Evolutionary conservation across 2,329 filamentous ascomycete species (phyloP), one percentile per base, ranked within the genome.

Genomic region (Exophiala viscosa): DNA sequence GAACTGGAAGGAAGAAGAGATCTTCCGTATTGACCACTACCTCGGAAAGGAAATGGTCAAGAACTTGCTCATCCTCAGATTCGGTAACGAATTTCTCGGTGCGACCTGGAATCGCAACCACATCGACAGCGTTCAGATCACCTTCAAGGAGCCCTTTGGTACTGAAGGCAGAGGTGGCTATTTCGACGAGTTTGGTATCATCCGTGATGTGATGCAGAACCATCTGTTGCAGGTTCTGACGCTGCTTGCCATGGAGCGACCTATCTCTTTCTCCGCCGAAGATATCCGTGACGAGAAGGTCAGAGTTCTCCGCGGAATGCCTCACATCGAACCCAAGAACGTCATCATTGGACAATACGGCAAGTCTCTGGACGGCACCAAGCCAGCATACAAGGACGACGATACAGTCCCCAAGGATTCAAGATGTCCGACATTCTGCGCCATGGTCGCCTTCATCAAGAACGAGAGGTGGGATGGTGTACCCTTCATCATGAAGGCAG

Each of bases 11-110:
- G 95, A 99, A 75, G 92, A 97, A 48, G 93, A 99, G 76, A 86
- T 99, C 63, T 99, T 95, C 85, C 90, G 93, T 69, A 99, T 99
- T 67, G 93, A 99, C 72, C 93, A 99, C 77, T 99, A 99, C 74
- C 84, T 99, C 43, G 95, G 95, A 66, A 99, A 99, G 81, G 93
- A 99, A 76, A 99, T 99, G 93, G 93, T 99, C 67, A 99, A 99
- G 85, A 99, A 99, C 76, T 95, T 99, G 64, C 81, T 99, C 62
- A 96, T 99, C 64, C 83, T 99, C 62, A 84, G 95, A 69, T 99
- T 99, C 70, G 95, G 93, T 65, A 99, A 99, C 78, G 91, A 95
- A 63, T 99, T 99, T 81, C 88, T 99, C 65, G 91, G 91, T 62
- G 92, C 93, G 39, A 99, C 92, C 54, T 99, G 93, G 93, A 99